These are phyloP conservation scores for Colletotrichum tanaceti DNA, from an alignment of 2,329 filamentous ascomycete species.

Conservation along the genomic window DNA sequence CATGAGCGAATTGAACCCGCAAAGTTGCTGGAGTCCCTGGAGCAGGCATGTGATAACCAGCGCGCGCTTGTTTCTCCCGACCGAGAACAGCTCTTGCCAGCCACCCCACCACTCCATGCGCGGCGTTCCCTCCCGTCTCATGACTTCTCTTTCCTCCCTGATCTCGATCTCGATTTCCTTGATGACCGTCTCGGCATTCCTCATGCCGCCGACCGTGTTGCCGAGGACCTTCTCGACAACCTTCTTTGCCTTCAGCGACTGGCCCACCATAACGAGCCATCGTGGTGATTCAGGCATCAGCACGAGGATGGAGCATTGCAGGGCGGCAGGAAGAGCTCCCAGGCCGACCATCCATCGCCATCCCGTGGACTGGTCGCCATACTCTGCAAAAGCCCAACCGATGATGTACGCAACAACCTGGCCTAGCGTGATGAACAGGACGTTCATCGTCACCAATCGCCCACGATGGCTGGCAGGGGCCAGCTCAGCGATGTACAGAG, in stretches of 20 bases:
- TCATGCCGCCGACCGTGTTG: slow-evolving; percentile 55
- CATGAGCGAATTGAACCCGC: slow-evolving; percentile 92
- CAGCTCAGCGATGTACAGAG: slow-evolving; percentile 89
- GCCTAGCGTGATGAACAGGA: slow-evolving; percentile 86
- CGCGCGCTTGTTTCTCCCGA: slow-evolving; percentile 76
- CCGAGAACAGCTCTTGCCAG: slow-evolving; percentile 66
- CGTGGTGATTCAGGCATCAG: slow-evolving; percentile 89
- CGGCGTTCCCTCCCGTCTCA: slow-evolving; percentile 57
- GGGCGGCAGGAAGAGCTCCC: slow-evolving; percentile 78
- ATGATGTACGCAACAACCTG: slow-evolving; percentile 90
- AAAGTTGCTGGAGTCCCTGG: slow-evolving; percentile 88
- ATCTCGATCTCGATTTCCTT: slow-evolving; percentile 80
- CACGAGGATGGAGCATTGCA: slow-evolving; percentile 76
- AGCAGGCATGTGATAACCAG: slow-evolving; percentile 87
- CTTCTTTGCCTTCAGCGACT: slow-evolving; percentile 68
- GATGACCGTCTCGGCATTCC: slow-evolving; percentile 69
- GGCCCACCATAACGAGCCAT: slow-evolving; percentile 81
- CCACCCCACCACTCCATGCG: slow-evolving; percentile 55
- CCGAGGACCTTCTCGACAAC: slow-evolving; percentile 77
- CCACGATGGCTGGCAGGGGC: slow-evolving; percentile 82
- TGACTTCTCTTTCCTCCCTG: slow-evolving; percentile 71
- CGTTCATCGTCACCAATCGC: slow-evolving; percentile 82
- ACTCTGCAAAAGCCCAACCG: slow-evolving; percentile 78
- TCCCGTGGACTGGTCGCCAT: slow-evolving; percentile 63
- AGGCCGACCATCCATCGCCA: slow-evolving; percentile 96